Conservation (phyloP, 169 alveolate genomes). For the Cryptosporidium ubiquitum region DNA sequence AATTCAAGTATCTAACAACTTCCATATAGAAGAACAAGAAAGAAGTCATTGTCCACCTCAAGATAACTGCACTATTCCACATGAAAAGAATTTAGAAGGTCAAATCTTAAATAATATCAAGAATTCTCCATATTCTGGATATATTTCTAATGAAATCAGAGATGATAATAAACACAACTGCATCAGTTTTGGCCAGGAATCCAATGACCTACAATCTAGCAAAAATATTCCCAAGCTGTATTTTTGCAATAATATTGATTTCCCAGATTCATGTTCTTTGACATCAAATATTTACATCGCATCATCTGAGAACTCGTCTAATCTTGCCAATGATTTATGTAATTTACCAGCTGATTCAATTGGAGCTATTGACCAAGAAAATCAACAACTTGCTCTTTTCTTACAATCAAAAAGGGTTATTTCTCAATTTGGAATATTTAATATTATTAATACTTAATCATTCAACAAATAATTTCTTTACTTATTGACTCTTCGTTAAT, state of each 20-base stretch:
- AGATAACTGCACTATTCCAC: not conserved
- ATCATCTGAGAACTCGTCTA: conserved; percentile 50
- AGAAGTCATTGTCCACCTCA: not conserved
- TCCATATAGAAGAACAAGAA: not conserved
- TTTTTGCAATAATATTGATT: conserved; percentile 3
- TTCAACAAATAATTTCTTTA: not conserved
- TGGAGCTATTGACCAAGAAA: conserved; percentile 74
- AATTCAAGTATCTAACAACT: not conserved
- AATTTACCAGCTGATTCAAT: conserved; percentile 70
- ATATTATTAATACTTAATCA: not conserved
- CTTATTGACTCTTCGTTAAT: not conserved
- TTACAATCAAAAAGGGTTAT: conserved; percentile 48
- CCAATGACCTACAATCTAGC: not conserved
- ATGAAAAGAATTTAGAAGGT: not conserved
- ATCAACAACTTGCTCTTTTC: conserved; percentile 57
- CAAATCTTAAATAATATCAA: not conserved
- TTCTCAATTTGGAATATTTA: conserved; percentile 71
- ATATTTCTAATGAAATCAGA: conserved; percentile 2
- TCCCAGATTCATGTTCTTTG: conserved; percentile 8
- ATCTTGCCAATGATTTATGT: conserved; percentile 45
- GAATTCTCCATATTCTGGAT: not conserved
- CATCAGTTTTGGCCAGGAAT: not conserved
- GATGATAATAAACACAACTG: conserved; percentile 18
- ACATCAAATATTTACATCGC: conserved; percentile 44
- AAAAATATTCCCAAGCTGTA: conserved; percentile 20